Evolutionary conservation across 192 early-diverging fungal species (phyloP), one percentile per base, ranked within the genome.

Genomic region (Linnemannia zychae): DNA sequence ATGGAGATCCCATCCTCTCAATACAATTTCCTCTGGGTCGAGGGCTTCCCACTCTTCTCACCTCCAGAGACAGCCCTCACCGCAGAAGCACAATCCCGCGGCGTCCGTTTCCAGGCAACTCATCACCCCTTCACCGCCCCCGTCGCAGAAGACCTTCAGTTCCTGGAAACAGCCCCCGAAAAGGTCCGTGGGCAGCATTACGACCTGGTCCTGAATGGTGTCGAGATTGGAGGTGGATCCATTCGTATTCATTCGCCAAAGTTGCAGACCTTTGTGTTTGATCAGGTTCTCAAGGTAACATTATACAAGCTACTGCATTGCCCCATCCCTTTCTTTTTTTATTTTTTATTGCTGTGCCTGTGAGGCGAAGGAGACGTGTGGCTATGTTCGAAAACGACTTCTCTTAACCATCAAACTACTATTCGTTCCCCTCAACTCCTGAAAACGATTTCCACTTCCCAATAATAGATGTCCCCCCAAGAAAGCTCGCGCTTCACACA

Each of bases 41-140:
- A 97, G 71, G 93, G 94, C 31, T 98, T 98, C 75, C 97, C 97
- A 11, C 87, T 98, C 28, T 98, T 98, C 76, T 95, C 95, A 4
- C 93, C 93, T 3, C 89, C 94, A 44, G 90, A 88, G 6, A 91
- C 92, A 46, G 82, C 82, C 0, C 66, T 87, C 73, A 7, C 71
- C 44, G 13, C 81, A 34, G 90, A 79, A 11, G 31, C 12, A 34
- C 37, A 22, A 63, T 63, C 57, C 69, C 69, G 38, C 20, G 65
- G 24, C 17, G 24, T 22, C 44, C 9, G 73, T 63, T 83, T 94
- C 12, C 84, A 89, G 16, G 89, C 97, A 28, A 98, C 96, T 0
- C 97, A 98, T 84, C 96, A 98, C 84, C 97, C 97, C 5, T 98
- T 98, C 80, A 98, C 97, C 4, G 95, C 97, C 3, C 96, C 96